phyloP scores from a whole-genome alignment of 345 rosid genomes.

The Orychophragmus violaceus region DNA sequence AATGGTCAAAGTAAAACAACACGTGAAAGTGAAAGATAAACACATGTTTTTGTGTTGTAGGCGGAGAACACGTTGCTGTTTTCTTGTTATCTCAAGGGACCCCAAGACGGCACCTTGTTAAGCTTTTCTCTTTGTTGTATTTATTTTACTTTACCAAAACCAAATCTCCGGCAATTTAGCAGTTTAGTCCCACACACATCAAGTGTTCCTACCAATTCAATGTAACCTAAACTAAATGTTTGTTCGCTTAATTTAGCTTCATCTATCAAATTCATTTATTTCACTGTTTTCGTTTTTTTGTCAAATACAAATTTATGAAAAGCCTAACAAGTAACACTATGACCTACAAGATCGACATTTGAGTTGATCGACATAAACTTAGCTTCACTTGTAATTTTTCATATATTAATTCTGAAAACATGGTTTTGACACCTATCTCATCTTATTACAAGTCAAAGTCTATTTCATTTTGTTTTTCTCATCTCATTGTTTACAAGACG shows the following conservation, averaged over 20 bases:
- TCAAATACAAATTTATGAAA: neutral
- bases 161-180: conserved; percentile 13
- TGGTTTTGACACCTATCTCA: neutral
- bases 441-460: neutral
- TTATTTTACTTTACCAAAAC: conserved; percentile 1
- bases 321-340: neutral
- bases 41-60: conserved; percentile 25
- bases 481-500: neutral
- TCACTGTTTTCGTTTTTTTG: neutral
- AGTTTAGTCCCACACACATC: conserved; percentile 25
- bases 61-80: conserved; percentile 24
- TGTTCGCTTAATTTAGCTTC: conserved; percentile 15
- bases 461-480: neutral
- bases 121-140: neutral
- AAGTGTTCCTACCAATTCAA: conserved; percentile 19
- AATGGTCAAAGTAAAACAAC: conserved; percentile 23
- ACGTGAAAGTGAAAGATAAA: conserved; percentile 30
- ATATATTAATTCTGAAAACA: neutral
- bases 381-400: neutral
- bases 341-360: neutral
- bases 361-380: neutral
- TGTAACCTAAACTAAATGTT: conserved; percentile 11
- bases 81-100: conserved; percentile 5
- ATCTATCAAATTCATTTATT: conserved; percentile 11
- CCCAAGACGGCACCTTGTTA: conserved; percentile 28